Conservation (phyloP, 345 rosid genomes). For the Populus euphratica region DNA sequence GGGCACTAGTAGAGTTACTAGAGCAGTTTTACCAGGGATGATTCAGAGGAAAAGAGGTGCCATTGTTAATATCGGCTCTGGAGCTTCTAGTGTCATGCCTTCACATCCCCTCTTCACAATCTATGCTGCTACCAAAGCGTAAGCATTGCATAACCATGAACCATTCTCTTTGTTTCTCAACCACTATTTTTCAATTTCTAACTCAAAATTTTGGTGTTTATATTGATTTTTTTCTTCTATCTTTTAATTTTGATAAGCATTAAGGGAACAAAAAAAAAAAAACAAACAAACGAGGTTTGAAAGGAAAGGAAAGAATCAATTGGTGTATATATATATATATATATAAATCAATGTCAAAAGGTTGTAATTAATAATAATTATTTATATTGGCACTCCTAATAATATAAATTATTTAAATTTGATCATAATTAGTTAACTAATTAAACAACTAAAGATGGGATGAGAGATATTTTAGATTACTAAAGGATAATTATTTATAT, state of each 20-base stretch:
- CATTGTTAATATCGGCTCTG: conserved; percentile 77
- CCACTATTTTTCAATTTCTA: neutral
- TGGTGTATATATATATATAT: too few species aligned
- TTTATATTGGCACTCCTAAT: too few species aligned
- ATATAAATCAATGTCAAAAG: too few species aligned
- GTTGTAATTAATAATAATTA: too few species aligned
- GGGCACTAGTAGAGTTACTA: conserved; percentile 53
- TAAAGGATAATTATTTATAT: too few species aligned
- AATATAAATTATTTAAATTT: too few species aligned
- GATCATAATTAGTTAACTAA: too few species aligned
- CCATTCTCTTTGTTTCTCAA: neutral
- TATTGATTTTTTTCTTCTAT: neutral
- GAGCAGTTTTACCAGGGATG: conserved; percentile 64
- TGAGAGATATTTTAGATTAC: too few species aligned
- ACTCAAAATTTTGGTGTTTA: neutral
- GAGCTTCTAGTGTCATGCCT: conserved; percentile 77
- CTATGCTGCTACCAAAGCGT: conserved; percentile 98
- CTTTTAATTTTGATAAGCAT: neutral
- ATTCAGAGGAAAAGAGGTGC: conserved; percentile 66
- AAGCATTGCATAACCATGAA: conserved; percentile 15
- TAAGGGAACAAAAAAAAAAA: too few species aligned
- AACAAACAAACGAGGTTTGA: too few species aligned
- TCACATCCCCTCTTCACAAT: conserved; percentile 87
- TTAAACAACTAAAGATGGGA: too few species aligned
- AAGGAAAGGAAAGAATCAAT: too few species aligned